A percentile compares a stretch with the other conserved stretches of the same genome.
Conservation (phyloP, 2,329 filamentous ascomycete species). For the Pseudopithomyces maydicus region DNA sequence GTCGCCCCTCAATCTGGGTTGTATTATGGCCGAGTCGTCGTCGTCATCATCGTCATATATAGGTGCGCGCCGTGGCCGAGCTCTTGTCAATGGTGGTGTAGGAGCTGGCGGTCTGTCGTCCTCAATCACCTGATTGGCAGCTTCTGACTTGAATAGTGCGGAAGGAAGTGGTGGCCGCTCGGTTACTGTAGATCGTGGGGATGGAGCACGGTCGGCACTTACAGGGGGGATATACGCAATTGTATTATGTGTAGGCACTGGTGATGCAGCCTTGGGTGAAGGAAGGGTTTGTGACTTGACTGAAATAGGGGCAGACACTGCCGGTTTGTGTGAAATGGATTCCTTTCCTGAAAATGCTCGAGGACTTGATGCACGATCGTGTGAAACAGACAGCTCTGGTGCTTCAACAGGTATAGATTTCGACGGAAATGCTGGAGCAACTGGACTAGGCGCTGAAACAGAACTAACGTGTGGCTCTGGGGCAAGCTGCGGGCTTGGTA, state of each 20-base stretch:
- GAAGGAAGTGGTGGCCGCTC: conserved; percentile 19
- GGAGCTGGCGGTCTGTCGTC: conserved; percentile 41
- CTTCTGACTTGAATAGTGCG: conserved; percentile 29
- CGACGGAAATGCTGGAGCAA: not conserved
- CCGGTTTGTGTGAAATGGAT: not conserved
- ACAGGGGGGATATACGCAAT: conserved; percentile 21
- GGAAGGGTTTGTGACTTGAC: not conserved
- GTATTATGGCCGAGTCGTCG: conserved; percentile 37
- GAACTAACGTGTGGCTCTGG: conserved; percentile 6
- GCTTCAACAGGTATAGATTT: not conserved
- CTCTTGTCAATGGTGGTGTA: conserved; percentile 38
- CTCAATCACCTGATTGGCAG: conserved; percentile 27
- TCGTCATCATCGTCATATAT: conserved; percentile 41
- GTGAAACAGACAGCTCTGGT: not conserved
- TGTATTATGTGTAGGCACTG: conserved; percentile 9
- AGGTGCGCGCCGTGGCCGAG: conserved; percentile 33
- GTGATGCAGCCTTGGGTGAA: not conserved
- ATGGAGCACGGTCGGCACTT: conserved; percentile 20
- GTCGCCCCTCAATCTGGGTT: conserved; percentile 37
- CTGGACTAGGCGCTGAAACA: not conserved
- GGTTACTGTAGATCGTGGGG: conserved; percentile 27
- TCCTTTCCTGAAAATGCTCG: not conserved
- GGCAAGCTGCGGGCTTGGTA: not conserved
- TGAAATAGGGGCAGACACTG: not conserved
- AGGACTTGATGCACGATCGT: not conserved